Percentiles rank a stretch among this genome's conserved stretches.
Conservation (phyloP, 2,329 filamentous ascomycete species). For the Grosmannia penicillata region DNA sequence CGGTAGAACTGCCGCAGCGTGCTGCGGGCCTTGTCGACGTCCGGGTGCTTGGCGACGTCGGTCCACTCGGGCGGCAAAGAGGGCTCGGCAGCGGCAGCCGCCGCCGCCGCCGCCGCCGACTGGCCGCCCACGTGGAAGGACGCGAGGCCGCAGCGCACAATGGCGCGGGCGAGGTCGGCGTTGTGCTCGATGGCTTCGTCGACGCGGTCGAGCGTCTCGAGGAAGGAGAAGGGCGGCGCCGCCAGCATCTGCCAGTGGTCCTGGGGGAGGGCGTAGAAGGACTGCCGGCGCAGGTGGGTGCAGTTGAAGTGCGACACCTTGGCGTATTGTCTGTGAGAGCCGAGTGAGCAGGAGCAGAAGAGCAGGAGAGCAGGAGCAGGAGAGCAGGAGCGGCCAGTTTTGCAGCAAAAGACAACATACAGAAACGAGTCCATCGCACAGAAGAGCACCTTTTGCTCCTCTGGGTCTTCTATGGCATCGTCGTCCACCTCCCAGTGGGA, state of each 20-base stretch:
- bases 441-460: slow-evolving; percentile 68
- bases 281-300: slow-evolving; percentile 78
- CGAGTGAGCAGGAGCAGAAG: background rate
- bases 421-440: slow-evolving; percentile 77
- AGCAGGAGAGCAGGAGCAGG: slow-evolving; percentile 1
- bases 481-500: slow-evolving; percentile 6
- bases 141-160: slow-evolving; percentile 53
- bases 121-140: slow-evolving; percentile 42
- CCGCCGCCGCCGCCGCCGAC: slow-evolving; percentile 1
- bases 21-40: slow-evolving; percentile 83
- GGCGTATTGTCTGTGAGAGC: slow-evolving; percentile 56
- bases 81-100: slow-evolving; percentile 20
- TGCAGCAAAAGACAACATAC: slow-evolving; percentile 35
- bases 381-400: background rate
- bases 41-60: slow-evolving; percentile 50
- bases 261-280: slow-evolving; percentile 81
- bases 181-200: slow-evolving; percentile 86
- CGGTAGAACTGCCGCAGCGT: slow-evolving; percentile 89
- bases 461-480: slow-evolving; percentile 39
- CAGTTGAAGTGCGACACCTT: slow-evolving; percentile 76
- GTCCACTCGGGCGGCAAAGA: slow-evolving; percentile 49
- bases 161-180: slow-evolving; percentile 64
- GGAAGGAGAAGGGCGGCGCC: slow-evolving; percentile 65
- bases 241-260: slow-evolving; percentile 74
- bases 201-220: slow-evolving; percentile 62